phyloP scores from a whole-genome alignment of 768 basidiomycete species.

The Tylopilus balloui region DNA sequence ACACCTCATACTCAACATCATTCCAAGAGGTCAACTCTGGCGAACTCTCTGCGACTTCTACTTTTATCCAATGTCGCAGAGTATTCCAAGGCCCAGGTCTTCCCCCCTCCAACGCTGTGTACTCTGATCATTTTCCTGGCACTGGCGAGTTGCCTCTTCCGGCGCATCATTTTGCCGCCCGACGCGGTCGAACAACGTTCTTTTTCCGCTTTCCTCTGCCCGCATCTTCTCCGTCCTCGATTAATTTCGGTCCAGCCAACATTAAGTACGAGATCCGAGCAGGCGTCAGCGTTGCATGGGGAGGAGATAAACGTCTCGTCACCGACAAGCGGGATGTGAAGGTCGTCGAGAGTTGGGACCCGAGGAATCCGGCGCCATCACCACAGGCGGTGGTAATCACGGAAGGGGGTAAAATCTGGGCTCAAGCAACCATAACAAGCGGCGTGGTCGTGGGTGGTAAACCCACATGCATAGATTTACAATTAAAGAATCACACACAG shows the following conservation, averaged over 20 bases:
- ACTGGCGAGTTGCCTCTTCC: constrained; percentile 61
- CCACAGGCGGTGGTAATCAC: constrained; percentile 64
- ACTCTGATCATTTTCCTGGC: constrained; percentile 45
- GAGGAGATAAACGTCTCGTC: constrained; percentile 66
- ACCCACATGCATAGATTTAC: constrained; percentile 66
- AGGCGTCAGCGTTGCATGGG: constrained; percentile 70
- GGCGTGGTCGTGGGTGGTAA: constrained; percentile 63
- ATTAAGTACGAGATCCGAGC: constrained; percentile 73
- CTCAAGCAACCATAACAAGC: constrained; percentile 62
- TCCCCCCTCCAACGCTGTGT: constrained; percentile 81
- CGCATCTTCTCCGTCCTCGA: constrained; percentile 60
- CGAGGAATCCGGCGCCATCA: constrained; percentile 31
- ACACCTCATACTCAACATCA: constrained; percentile 4
- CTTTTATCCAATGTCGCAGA: constrained; percentile 65
- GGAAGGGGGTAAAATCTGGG: constrained; percentile 78
- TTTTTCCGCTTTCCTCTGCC: constrained; percentile 76
- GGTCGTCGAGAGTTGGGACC: constrained; percentile 53
- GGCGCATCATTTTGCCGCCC: constrained; percentile 62
- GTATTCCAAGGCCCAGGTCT: constrained; percentile 78
- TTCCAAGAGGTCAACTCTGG: constrained; percentile 67
- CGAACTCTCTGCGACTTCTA: constrained; percentile 76
- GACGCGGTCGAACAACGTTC: constrained; percentile 74
- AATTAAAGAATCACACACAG: constrained; percentile 76
- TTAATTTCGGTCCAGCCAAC: constrained; percentile 64
- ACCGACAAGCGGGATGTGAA: constrained; percentile 57